These are phyloP conservation scores for Emmonsiellopsis sp. DNA, from an alignment of 2,329 filamentous ascomycete genomes.

Conservation along the genomic window DNA sequence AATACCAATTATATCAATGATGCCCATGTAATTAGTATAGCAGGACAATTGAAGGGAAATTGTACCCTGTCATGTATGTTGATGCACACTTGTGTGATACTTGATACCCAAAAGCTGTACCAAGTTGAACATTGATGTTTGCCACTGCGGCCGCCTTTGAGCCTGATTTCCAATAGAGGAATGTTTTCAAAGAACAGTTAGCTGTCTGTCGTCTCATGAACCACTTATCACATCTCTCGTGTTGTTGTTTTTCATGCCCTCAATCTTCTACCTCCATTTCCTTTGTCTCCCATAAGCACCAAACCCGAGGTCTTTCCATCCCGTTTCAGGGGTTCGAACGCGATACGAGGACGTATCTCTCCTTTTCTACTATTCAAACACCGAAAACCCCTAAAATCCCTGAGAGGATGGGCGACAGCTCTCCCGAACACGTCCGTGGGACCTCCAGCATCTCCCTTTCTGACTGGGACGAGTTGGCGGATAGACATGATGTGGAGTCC, in stretches of 20 bases:
- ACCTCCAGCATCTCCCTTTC: background rate
- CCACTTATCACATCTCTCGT: background rate
- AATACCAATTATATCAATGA: background rate
- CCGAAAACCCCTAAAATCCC: background rate
- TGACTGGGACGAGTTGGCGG: constrained; percentile 1
- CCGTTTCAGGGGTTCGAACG: no score
- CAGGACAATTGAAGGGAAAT: background rate
- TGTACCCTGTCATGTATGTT: background rate
- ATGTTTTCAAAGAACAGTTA: background rate
- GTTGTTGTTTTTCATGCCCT: background rate
- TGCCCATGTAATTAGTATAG: constrained; percentile 1
- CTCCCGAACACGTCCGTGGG: background rate
- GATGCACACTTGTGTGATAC: background rate
- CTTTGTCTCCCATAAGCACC: no score
- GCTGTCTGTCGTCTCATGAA: background rate
- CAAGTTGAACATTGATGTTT: background rate
- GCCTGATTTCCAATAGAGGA: background rate
- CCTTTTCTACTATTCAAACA: background rate
- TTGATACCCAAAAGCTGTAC: background rate
- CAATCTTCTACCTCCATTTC: background rate
- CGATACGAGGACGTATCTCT: no score
- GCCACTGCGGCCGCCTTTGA: background rate
- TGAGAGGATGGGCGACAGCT: background rate
- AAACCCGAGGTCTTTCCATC: no score
- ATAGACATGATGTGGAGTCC: background rate